Base-by-base conservation (phyloP, 83 land plant species). In the Diphasiastrum complanatum region DNA sequence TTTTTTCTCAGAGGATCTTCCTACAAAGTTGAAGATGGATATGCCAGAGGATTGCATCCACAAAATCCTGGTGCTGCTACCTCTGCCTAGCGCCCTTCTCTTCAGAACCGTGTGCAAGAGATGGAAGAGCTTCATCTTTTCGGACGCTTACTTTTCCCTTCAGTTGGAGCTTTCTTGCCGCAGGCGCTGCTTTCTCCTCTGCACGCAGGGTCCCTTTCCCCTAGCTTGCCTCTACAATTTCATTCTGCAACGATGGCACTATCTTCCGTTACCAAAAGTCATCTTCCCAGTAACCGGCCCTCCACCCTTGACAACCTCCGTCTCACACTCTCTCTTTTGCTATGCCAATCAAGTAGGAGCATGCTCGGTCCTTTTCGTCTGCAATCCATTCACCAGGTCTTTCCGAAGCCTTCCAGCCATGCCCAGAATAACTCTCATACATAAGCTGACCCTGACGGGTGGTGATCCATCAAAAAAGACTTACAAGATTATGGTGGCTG, bases 131-230 rank as follows among this genome's bases (percentile, higher is more conserved):
- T 26, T 63, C 60, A 24, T 70, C 18, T 24, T 20, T 3, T 48
- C 45, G 31, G 70, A 70, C 34, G 47, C 19, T 69, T 68, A 10
- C 47, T 35, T 33, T 26, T 19, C 2, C 33, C 4, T 33, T 31
- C 24, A 37, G 34, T 20, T 14, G 23, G 34, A 33, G 27, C 25
- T 31, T 34, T 10, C 23, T 16, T 22, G 1, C 16, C n/a, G 32
- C 18, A 26, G 51, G 10, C 34, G 71, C 55, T 63, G 72, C 72
- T 70, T 70, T n/a, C 20, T 70, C 51, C 65, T 71, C 24, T 54
- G 63, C 63, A 71, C 75, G 33, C 72, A 28, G 18, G 72, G 72
- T 4, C n/a, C 33, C 18, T 54, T 71, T 16, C 38, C 72, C 29
- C 56, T 51, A 16, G 51, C 64, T 33, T 69, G 30, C 23, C 43